Conservation (phyloP, 352 stramenopile genomes). For the Phytopythium ostracodes region DNA sequence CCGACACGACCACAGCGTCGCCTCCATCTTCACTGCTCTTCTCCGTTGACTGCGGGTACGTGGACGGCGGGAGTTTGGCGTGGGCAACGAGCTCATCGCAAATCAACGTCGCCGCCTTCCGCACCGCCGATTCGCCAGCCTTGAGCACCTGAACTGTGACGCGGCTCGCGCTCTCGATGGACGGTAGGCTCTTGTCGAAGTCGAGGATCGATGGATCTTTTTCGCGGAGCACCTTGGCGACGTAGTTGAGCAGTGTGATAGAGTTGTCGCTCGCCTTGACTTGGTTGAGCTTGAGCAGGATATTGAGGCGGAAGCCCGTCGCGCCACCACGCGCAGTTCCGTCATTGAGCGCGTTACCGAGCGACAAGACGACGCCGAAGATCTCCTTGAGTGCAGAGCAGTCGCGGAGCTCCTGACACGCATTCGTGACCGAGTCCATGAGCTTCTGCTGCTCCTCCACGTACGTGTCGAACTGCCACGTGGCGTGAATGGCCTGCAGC, state of each 20-base stretch:
- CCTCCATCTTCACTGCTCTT: slow-evolving; percentile 10
- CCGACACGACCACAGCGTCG: slow-evolving; percentile 35
- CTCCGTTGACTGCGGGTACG: slow-evolving; percentile 26
- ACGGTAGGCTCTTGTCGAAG: slow-evolving; percentile 72
- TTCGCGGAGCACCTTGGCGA: slow-evolving; percentile 61
- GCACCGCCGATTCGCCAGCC: slow-evolving; percentile 65
- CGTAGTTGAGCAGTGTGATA: slow-evolving; percentile 79
- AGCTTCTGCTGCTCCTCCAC: slow-evolving; percentile 72
- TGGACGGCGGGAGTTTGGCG: slow-evolving; percentile 42
- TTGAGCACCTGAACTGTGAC: slow-evolving; percentile 78
- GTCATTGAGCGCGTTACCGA: slow-evolving; percentile 91
- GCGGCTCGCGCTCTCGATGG: slow-evolving; percentile 70
- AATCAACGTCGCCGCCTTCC: slow-evolving; percentile 67
- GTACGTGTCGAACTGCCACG: slow-evolving; percentile 82
- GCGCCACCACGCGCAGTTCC: slow-evolving; percentile 77
- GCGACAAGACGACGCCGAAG: slow-evolving; percentile 74
- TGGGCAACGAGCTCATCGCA: slow-evolving; percentile 68
- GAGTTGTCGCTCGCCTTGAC: slow-evolving; percentile 84
- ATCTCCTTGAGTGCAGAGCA: slow-evolving; percentile 87
- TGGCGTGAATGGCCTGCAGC: slow-evolving; percentile 75
- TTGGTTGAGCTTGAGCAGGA: slow-evolving; percentile 86
- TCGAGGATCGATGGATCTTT: slow-evolving; percentile 66
- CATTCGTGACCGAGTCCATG: slow-evolving; percentile 81
- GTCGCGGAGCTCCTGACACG: slow-evolving; percentile 87
- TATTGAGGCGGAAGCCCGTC: slow-evolving; percentile 86